Conservation (phyloP, 106 monocot genomes). For the Dendrobium chrysotoxum region DNA sequence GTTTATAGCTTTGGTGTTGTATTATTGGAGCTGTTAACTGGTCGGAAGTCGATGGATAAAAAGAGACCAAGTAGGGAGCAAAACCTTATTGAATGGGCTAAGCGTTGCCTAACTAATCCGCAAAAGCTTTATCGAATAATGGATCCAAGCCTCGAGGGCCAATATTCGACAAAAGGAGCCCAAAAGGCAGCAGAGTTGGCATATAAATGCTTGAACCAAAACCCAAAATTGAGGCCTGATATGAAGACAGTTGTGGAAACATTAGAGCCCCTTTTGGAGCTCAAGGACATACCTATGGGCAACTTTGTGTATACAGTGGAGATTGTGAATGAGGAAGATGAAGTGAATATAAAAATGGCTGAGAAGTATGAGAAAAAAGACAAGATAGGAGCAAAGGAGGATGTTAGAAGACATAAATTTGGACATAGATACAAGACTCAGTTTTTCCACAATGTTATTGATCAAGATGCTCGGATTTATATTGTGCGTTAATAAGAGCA, state of each 20-base stretch:
- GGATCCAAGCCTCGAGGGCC: slow-evolving; percentile 43
- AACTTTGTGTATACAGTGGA: slow-evolving; percentile 30
- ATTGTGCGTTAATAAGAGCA: neutral
- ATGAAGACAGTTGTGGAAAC: slow-evolving; percentile 45
- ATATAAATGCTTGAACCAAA: slow-evolving; percentile 39
- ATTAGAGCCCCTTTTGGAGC: slow-evolving; percentile 40
- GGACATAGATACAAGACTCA: neutral
- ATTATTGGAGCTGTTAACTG: slow-evolving; percentile 53
- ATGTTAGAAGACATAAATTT: neutral
- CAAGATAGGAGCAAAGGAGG: neutral
- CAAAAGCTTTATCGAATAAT: slow-evolving; percentile 32
- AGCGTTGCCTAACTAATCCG: slow-evolving; percentile 24
- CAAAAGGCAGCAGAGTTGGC: slow-evolving; percentile 46
- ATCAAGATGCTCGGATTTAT: neutral
- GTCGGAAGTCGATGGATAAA: slow-evolving; percentile 43
- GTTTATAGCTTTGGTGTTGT: slow-evolving; percentile 72
- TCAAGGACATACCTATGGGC: slow-evolving; percentile 32
- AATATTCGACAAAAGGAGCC: slow-evolving; percentile 44
- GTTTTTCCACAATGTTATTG: neutral
- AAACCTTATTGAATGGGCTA: slow-evolving; percentile 64
- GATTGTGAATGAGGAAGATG: neutral
- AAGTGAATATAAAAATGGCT: too few relatives aligned
- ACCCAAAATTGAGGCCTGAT: slow-evolving; percentile 39
- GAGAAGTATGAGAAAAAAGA: neutral
- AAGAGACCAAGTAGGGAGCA: slow-evolving; percentile 34